phyloP scores from a whole-genome alignment of 345 rosid genomes.

The Citropsis articulata region DNA sequence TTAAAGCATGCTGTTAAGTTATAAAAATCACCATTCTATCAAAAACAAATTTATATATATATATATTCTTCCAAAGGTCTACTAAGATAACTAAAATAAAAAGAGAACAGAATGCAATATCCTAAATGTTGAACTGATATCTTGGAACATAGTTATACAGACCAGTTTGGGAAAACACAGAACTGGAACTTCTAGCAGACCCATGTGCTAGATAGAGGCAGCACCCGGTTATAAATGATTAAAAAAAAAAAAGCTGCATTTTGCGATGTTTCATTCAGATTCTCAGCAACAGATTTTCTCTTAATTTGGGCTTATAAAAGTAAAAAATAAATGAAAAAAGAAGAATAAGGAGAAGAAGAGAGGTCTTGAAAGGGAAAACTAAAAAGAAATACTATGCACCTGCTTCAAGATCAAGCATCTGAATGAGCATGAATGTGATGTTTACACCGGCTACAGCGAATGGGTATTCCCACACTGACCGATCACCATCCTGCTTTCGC shows the following conservation, averaged over 20 bases:
- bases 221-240: background rate
- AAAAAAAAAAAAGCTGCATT: background rate
- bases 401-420: slow-evolving; percentile 99
- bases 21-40: background rate
- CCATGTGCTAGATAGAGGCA: background rate
- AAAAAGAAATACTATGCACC: slow-evolving; percentile 32
- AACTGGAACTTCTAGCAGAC: background rate
- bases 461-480: slow-evolving; percentile 99
- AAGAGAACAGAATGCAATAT: background rate
- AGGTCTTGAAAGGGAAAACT: background rate
- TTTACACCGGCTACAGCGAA: slow-evolving; percentile 99
- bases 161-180: background rate
- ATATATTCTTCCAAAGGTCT: background rate
- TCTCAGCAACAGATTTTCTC: background rate
- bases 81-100: too few relatives aligned
- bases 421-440: slow-evolving; percentile 96
- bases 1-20: slow-evolving; percentile 27
- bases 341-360: background rate
- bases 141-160: too few relatives aligned
- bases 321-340: background rate
- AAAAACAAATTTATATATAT: background rate
- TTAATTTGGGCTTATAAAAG: background rate
- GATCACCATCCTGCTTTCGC: slow-evolving; percentile 84
- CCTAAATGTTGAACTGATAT: background rate
- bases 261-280: background rate